A percentile compares a stretch with the other conserved stretches of the same genome.
Evolutionary conservation across 176 grass and related monocot species (phyloP).

Genomic region (Cymbopogon citratus): DNA sequence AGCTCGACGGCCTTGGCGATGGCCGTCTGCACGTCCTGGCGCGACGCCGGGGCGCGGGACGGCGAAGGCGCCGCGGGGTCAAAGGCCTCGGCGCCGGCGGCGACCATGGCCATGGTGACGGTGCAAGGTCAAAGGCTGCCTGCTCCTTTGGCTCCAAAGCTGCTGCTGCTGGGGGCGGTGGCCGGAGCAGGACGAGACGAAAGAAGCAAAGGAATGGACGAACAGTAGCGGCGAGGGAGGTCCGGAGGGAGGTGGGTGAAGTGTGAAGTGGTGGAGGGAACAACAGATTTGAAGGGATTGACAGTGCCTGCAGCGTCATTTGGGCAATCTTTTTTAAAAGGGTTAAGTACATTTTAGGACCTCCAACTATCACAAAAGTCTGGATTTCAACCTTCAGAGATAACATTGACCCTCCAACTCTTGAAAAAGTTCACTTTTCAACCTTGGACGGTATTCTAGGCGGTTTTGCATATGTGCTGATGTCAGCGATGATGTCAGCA

Average conservation of each 20-base stretch:
- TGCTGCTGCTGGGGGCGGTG: background rate
- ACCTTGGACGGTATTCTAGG: too few relatives aligned
- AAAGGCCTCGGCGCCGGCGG: conserved; percentile 11
- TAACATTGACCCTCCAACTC: too few relatives aligned
- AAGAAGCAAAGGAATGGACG: background rate
- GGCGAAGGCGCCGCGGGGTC: conserved; percentile 4
- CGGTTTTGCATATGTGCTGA: too few relatives aligned
- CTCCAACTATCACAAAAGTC: too few relatives aligned
- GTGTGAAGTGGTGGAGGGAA: conserved; percentile 37
- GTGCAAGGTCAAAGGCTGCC: conserved; percentile 28
- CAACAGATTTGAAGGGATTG: conserved; percentile 37
- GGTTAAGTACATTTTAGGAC: too few relatives aligned
- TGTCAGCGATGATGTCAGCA: too few relatives aligned
- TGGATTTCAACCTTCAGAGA: too few relatives aligned
- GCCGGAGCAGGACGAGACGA: background rate
- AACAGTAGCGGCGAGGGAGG: background rate
- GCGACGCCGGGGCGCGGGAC: conserved; percentile 21
- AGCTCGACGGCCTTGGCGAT: conserved; percentile 88
- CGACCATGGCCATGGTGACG: conserved; percentile 28
- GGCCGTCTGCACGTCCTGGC: conserved; percentile 57
- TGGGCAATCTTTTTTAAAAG: background rate
- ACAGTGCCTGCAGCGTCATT: conserved; percentile 2
- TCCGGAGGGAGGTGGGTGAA: background rate
- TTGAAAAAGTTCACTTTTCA: too few relatives aligned
- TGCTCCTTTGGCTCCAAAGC: conserved; percentile 6